A percentile compares a stretch with the other conserved stretches of the same genome.
phyloP scores from a whole-genome alignment of 202 grass and related monocot genomes.

The Sporobolus alterniflorus region DNA sequence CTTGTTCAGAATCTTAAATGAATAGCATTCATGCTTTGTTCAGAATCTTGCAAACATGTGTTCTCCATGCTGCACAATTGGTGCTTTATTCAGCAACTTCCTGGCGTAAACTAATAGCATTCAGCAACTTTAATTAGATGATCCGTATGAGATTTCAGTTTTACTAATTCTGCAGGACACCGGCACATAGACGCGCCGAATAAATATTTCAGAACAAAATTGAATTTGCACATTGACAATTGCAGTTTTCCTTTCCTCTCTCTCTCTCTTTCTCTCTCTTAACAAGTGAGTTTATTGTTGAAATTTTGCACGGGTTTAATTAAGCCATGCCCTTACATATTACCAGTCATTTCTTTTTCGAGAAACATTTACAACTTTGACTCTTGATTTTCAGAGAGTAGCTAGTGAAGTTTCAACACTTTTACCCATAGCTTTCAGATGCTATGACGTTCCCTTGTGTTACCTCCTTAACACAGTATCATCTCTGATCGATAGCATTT shows the following conservation, averaged over 20 bases:
- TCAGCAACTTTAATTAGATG: neutral
- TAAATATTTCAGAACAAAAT: neutral
- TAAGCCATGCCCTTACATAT: neutral
- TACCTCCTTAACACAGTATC: neutral
- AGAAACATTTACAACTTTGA: neutral
- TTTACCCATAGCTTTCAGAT: neutral
- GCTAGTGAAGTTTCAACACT: no score
- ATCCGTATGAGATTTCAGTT: neutral
- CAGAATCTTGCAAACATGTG: neutral
- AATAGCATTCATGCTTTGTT: no score
- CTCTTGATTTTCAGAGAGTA: neutral
- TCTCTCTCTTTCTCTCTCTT: no score
- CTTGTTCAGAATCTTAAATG: neutral
- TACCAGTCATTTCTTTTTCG: neutral
- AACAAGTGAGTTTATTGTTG: neutral
- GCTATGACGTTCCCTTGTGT: neutral
- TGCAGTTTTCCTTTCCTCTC: neutral
- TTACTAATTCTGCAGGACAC: neutral
- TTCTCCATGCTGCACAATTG: neutral
- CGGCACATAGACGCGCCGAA: neutral
- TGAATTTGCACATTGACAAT: neutral
- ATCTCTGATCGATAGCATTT: conserved; percentile 3
- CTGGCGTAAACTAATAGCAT: neutral
- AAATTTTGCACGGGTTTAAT: neutral
- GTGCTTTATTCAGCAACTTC: neutral